These are phyloP conservation scores for Thermomucor indicae-seudaticae DNA, from an alignment of 371 early-diverging fungal species.

Conservation along the genomic window DNA sequence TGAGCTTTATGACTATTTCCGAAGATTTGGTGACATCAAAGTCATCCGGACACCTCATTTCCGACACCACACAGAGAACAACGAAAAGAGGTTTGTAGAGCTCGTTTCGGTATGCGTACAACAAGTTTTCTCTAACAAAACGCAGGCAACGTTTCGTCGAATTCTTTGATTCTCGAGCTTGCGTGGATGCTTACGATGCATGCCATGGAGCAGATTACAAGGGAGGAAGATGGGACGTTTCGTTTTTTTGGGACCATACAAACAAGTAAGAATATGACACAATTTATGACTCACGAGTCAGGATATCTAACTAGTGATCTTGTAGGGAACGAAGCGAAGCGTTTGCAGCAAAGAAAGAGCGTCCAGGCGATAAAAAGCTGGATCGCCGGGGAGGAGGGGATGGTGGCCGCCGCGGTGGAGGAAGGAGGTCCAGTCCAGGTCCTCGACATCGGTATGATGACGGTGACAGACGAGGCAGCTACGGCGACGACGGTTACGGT, in stretches of 20 bases:
- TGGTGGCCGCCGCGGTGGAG: slow-evolving; percentile 2
- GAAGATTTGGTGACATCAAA: slow-evolving; percentile 47
- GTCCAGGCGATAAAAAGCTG: slow-evolving; percentile 4
- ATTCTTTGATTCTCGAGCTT: slow-evolving; percentile 51
- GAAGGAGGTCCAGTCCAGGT: not conserved
- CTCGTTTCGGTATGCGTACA: not conserved
- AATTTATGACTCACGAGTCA: not conserved
- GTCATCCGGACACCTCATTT: slow-evolving; percentile 40
- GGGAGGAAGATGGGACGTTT: slow-evolving; percentile 41
- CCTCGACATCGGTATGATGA: slow-evolving; percentile 4
- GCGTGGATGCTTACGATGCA: slow-evolving; percentile 35
- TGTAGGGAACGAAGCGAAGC: slow-evolving; percentile 19
- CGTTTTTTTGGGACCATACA: slow-evolving; percentile 53
- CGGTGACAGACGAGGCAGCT: slow-evolving; percentile 1
- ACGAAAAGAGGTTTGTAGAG: slow-evolving; percentile 9
- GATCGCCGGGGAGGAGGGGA: slow-evolving; percentile 5
- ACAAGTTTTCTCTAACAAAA: not conserved
- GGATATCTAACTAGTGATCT: not conserved
- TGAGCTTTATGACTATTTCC: slow-evolving; percentile 33
- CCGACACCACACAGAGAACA: slow-evolving; percentile 17
- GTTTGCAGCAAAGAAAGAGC: slow-evolving; percentile 10
- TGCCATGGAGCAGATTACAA: slow-evolving; percentile 31
- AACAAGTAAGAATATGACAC: slow-evolving; percentile 27
- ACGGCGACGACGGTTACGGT: not conserved
- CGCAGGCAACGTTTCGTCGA: slow-evolving; percentile 51